Evolutionary conservation across 805 yeast genomes (phyloP), one percentile per base, ranked within the genome.

Genomic region (Spathaspora hagerdaliae): DNA sequence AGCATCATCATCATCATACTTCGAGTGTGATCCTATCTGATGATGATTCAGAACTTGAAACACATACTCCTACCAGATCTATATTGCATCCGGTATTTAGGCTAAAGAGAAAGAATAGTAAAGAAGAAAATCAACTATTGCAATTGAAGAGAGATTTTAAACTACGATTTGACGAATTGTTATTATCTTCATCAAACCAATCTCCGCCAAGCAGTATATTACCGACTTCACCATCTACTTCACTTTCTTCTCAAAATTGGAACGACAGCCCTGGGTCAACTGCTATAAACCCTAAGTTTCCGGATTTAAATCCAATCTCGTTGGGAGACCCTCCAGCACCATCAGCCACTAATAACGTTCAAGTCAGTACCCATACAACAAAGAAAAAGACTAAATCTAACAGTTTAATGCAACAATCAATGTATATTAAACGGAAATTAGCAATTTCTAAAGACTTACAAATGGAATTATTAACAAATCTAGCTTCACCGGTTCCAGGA

Each of bases 371-470:
- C n/a, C 2, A 24, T 26, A 29, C 44, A 10, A 15, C 43, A 7
- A 40, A 42, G 31, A 56, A 53, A 41, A 59, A 56, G 41, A 36
- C 39, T 15, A 55, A 53, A 29, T 38, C 46, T 19, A 44, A 38
- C 31, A 42, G 39, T 10, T 42, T 58, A n/a, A 55, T 56, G 45
- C 59, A 60, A 13, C 65, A 60, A 43, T 53, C 60, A 29, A 47
- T 57, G 47, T 56, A 51, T 43, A 48, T 67, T 42, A 69, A 67
- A 45, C 64, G 63, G 47, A 64, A 58, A 43, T 44, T 61, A 11
- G 48, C 67, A 1, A 60, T 59, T 43, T 64, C 71, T 15, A 71
- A 71, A 50, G 75, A 71, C 34, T 51, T 71, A 7, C 73, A 70
- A 49, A 43, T 67, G 13, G 76, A 71, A 54, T 52, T 71, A 35